phyloP scores from a whole-genome alignment of 164 flowering plant genomes.

The Warburgia ugandensis region DNA sequence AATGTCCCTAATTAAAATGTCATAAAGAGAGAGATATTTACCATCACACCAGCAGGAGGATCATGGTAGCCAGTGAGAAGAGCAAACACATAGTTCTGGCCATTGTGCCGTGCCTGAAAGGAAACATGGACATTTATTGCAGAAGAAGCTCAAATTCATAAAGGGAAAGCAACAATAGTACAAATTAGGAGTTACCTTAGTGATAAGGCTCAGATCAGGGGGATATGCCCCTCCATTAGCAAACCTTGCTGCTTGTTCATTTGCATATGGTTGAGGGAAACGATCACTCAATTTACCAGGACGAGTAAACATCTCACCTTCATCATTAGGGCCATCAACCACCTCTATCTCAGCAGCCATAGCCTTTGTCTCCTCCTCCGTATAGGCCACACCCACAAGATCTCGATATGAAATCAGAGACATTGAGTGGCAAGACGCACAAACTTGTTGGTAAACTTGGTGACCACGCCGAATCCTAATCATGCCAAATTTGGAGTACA shows the following conservation, averaged over 20 bases:
- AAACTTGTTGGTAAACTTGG: slow-evolving; percentile 79
- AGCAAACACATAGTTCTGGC: slow-evolving; percentile 17
- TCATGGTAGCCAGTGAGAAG: slow-evolving; percentile 19
- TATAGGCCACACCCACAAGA: slow-evolving; percentile 82
- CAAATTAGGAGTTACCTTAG: slow-evolving; percentile 3
- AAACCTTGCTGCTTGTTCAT: slow-evolving; percentile 73
- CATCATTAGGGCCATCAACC: slow-evolving; percentile 88
- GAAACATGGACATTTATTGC: not conserved
- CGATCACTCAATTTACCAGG: slow-evolving; percentile 83
- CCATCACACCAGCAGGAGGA: slow-evolving; percentile 10
- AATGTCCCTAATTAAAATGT: too few species aligned
- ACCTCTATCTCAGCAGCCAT: slow-evolving; percentile 92
- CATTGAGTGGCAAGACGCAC: slow-evolving; percentile 88
- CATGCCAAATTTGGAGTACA: too few species aligned
- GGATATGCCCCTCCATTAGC: slow-evolving; percentile 21
- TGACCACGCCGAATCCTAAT: slow-evolving; percentile 53
- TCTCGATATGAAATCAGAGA: slow-evolving; percentile 79
- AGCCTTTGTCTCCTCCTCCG: slow-evolving; percentile 74
- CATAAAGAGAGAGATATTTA: too few species aligned
- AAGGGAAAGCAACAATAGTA: not conserved
- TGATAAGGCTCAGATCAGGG: slow-evolving; percentile 18
- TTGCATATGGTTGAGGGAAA: slow-evolving; percentile 70
- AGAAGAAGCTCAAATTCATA: not conserved
- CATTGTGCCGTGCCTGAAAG: slow-evolving; percentile 16
- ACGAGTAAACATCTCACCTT: slow-evolving; percentile 86